Base-by-base conservation (phyloP, 176 grass and related monocot species). In the Oryza officinalis region DNA sequence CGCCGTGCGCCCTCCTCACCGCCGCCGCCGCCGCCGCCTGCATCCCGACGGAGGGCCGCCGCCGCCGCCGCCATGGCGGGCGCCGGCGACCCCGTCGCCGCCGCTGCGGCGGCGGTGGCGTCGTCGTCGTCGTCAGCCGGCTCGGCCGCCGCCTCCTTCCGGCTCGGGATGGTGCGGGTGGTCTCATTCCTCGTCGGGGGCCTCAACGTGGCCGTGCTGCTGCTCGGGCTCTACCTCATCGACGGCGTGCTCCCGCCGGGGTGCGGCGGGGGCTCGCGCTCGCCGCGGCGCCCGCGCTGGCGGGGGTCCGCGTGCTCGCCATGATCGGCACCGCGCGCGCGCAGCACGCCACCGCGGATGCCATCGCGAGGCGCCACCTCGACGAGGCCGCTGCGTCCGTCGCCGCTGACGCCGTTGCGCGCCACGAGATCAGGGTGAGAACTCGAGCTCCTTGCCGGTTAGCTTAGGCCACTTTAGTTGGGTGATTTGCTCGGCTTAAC, bases 301-400 rank as follows among this genome's bases (percentile, higher is more conserved):
- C 96, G 0, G 87, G 85, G 15, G 86, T 95, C 40, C 94, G 91
- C 87, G 84, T 98, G 82, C 52, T 93, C 77, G 40, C 83, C 80
- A 98, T 98, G 96, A 78, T 94, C 6, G 85, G 89, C 63, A 81
- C 91, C 31, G 96, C 91, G 25, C 87, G 85, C 69, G 93, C 93
- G n/a, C 96, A 98, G 84, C 91, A 95, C 63, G 91, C 91, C 71
- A 91, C 96, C 8, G 96, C 96, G n/a, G 93, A 95, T 63, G 87
- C 87, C 67, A 95, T 98, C 44, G 85, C 90, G 67, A 89, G 65
- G 26, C 85, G 61, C 75, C 87, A 90, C 70, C 87, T 69, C 75
- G 69, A 88, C 79, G 76, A 92, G 73, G 77, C 67, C 63, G 86
- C 82, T 28, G 86, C 80, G 65, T 93, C 91, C 27, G 75, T 94